Percentiles rank a stretch among this genome's conserved stretches.
Conservation (phyloP, 2,329 filamentous ascomycete genomes). For the Sarocladiaceae sp. region DNA sequence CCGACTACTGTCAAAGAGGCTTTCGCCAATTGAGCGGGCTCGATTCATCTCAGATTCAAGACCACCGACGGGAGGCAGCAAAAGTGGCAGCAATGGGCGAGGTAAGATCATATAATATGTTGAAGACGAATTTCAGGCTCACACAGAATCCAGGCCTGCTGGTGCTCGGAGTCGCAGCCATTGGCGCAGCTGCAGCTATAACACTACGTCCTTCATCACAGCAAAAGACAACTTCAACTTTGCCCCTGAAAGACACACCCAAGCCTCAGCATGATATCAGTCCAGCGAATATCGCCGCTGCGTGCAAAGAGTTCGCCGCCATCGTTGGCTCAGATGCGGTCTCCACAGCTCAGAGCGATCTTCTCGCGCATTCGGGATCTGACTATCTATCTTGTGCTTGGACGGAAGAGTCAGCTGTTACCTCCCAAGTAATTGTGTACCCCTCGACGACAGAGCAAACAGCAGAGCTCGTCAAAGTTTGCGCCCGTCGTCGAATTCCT, state of each 20-base stretch:
- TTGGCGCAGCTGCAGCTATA: too few relatives aligned
- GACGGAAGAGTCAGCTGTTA: neutral
- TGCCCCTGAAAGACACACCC: slow-evolving; percentile 48
- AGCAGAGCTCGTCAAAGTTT: slow-evolving; percentile 70
- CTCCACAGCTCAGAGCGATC: slow-evolving; percentile 52
- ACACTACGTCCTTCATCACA: too few relatives aligned
- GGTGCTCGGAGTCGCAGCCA: neutral
- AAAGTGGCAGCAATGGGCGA: too few relatives aligned
- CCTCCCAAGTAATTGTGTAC: slow-evolving; percentile 48
- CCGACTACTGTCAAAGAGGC: too few relatives aligned
- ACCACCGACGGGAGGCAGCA: too few relatives aligned
- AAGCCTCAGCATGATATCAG: slow-evolving; percentile 54
- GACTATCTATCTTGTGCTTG: slow-evolving; percentile 58
- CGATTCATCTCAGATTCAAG: too few relatives aligned
- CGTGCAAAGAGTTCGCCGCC: slow-evolving; percentile 64
- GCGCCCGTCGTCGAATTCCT: slow-evolving; percentile 64
- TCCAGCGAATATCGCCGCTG: slow-evolving; percentile 61
- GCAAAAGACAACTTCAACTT: slow-evolving; percentile 47
- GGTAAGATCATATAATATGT: too few relatives aligned
- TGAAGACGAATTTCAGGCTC: too few relatives aligned
- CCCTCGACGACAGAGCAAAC: slow-evolving; percentile 72
- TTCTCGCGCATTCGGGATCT: slow-evolving; percentile 54
- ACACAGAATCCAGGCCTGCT: too few relatives aligned
- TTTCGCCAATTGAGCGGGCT: too few relatives aligned
- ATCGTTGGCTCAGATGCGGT: slow-evolving; percentile 63